phyloP scores from a whole-genome alignment of 371 early-diverging fungal species.

The Mortierella sp. region DNA sequence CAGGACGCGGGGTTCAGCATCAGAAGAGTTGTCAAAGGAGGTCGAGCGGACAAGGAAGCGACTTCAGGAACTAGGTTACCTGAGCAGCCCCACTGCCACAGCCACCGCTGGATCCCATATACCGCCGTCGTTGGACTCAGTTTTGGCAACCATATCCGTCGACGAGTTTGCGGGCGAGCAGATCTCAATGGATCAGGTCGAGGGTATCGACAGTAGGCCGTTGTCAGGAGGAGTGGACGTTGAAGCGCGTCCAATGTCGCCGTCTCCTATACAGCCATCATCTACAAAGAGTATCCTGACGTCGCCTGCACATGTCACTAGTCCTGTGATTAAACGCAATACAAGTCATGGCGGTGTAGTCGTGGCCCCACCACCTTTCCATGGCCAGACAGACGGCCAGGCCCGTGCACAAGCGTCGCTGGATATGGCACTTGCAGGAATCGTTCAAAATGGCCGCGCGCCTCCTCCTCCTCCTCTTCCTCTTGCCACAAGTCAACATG shows the following conservation, averaged over 20 bases:
- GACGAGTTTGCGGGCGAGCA: not conserved
- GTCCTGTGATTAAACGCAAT: constrained; percentile 13
- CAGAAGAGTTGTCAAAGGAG: constrained; percentile 25
- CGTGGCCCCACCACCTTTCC: not conserved
- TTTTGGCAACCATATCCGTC: too few species aligned
- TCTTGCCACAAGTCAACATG: not conserved
- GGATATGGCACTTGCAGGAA: not conserved
- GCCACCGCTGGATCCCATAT: not conserved
- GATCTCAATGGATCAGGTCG: not conserved
- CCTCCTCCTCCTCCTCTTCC: not conserved
- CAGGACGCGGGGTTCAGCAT: not conserved
- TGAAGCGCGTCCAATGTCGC: not conserved
- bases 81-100: constrained; percentile 6
- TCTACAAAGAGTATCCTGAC: constrained; percentile 21
- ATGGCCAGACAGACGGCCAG: not conserved
- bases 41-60: constrained; percentile 24
- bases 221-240: not conserved
- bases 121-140: not conserved
- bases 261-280: not conserved
- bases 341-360: not conserved
- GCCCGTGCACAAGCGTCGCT: not conserved
- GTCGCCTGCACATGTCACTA: constrained; percentile 36
- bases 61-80: constrained; percentile 22
- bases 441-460: not conserved
- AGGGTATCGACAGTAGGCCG: not conserved